Conservation (phyloP, 2,329 filamentous ascomycete genomes). For the Colletotrichum destructivum region DNA sequence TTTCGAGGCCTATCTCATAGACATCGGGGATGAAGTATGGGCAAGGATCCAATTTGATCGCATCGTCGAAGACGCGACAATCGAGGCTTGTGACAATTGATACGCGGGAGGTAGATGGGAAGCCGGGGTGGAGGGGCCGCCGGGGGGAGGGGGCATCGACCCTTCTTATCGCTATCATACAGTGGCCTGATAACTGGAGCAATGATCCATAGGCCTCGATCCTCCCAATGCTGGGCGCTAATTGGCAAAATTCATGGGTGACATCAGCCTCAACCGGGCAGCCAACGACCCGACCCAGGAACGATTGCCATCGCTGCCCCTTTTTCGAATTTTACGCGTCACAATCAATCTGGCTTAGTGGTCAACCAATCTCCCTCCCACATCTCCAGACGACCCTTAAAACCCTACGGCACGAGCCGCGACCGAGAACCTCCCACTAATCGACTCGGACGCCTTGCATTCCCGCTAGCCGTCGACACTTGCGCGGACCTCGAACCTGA, state of each 20-base stretch:
- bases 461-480: constrained; percentile 27
- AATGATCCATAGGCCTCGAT: constrained; percentile 27
- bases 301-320: constrained; percentile 34
- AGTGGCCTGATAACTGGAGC: constrained; percentile 32
- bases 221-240: constrained; percentile 23
- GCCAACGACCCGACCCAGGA: constrained; percentile 23
- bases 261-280: constrained; percentile 39
- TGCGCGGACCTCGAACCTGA: constrained; percentile 26
- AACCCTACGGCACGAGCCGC: constrained; percentile 38
- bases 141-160: constrained; percentile 11
- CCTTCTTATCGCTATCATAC: constrained; percentile 32
- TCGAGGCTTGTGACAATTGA: neutral
- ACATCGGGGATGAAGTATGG: neutral
- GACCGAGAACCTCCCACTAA: constrained; percentile 16
- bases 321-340: constrained; percentile 41
- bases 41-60: constrained; percentile 11
- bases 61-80: constrained; percentile 13
- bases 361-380: constrained; percentile 27
- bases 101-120: constrained; percentile 13
- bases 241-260: constrained; percentile 41
- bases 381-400: constrained; percentile 26
- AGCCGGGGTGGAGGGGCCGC: constrained; percentile 21
- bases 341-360: constrained; percentile 27
- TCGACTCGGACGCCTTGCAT: constrained; percentile 25
- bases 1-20: constrained; percentile 2